Percentiles rank a stretch among this genome's conserved stretches.
Conservation (phyloP, 164 flowering plant genomes). For the Liquidambar formosana region DNA sequence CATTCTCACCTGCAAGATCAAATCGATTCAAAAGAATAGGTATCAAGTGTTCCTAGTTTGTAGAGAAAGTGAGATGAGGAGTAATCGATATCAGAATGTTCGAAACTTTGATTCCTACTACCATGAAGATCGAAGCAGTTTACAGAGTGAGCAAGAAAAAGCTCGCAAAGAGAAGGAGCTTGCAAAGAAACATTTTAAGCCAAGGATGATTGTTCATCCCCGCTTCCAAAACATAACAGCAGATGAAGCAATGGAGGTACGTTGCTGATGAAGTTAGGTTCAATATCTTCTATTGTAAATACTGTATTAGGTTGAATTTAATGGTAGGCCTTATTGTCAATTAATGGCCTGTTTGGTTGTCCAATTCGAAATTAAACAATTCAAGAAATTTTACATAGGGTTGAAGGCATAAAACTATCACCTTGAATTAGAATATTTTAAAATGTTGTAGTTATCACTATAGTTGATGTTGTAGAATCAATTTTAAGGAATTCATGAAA, state of each 20-base stretch:
- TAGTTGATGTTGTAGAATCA: no score
- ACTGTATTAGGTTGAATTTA: no score
- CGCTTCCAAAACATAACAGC: slow-evolving; percentile 89
- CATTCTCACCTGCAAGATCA: slow-evolving; percentile 74
- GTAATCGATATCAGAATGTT: slow-evolving; percentile 31
- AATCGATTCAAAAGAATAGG: slow-evolving; percentile 65
- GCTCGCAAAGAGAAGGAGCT: slow-evolving; percentile 87
- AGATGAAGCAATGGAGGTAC: slow-evolving; percentile 88
- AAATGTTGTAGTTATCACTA: no score
- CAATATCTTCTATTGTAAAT: not conserved
- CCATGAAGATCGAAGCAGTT: slow-evolving; percentile 60
- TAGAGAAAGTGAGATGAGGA: slow-evolving; percentile 66
- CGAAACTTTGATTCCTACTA: slow-evolving; percentile 62
- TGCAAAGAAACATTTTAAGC: slow-evolving; percentile 84
- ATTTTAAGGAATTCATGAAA: no score
- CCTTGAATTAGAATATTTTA: no score
- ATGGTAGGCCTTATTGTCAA: no score
- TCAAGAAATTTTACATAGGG: no score
- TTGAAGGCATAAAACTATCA: no score
- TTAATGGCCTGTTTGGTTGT: no score
- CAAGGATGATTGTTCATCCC: slow-evolving; percentile 95
- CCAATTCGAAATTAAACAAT: no score
- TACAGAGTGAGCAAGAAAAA: slow-evolving; percentile 64
- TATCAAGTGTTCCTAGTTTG: slow-evolving; percentile 68
- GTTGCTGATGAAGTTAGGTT: not conserved